Conservation (phyloP, 1,139 yeast species). For the Pichia kudriavzevii region DNA sequence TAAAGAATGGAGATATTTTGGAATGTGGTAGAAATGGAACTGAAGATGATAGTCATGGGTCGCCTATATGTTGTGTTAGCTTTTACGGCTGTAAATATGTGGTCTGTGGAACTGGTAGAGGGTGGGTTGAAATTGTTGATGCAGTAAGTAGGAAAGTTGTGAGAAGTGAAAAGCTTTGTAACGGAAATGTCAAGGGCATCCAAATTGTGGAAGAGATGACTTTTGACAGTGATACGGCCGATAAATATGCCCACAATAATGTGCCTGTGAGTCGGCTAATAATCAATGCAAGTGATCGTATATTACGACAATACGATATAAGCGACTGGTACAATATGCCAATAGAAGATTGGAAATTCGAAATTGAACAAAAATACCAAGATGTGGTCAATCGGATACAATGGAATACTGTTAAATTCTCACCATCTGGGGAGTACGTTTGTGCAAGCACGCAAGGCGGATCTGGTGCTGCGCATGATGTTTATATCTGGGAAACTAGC, state of each 20-base stretch:
- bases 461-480: slow-evolving; percentile 78
- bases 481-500: slow-evolving; percentile 89
- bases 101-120: slow-evolving; percentile 74
- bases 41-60: slow-evolving; percentile 14
- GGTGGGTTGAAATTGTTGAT: slow-evolving; percentile 55
- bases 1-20: slow-evolving; percentile 32
- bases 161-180: slow-evolving; percentile 49
- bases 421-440: slow-evolving; percentile 74
- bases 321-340: slow-evolving; percentile 9
- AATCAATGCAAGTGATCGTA: slow-evolving; percentile 74
- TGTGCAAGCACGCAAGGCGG: slow-evolving; percentile 87
- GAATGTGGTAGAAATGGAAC: slow-evolving; percentile 12
- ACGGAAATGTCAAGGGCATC: slow-evolving; percentile 67
- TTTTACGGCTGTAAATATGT: slow-evolving; percentile 45
- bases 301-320: slow-evolving; percentile 60
- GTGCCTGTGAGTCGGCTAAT: slow-evolving; percentile 35
- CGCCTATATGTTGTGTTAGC: slow-evolving; percentile 27
- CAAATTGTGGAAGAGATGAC: slow-evolving; percentile 46
- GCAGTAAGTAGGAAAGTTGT: slow-evolving; percentile 31
- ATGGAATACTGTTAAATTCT: slow-evolving; percentile 79
- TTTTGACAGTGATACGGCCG: neutral
- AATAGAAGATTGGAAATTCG: slow-evolving; percentile 45
- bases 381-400: slow-evolving; percentile 84
- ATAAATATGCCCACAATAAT: slow-evolving; percentile 39
- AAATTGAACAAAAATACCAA: slow-evolving; percentile 75